Evolutionary conservation across 2,329 filamentous ascomycete species (phyloP).

Genomic region (Neocatenulostroma microsporum): DNA sequence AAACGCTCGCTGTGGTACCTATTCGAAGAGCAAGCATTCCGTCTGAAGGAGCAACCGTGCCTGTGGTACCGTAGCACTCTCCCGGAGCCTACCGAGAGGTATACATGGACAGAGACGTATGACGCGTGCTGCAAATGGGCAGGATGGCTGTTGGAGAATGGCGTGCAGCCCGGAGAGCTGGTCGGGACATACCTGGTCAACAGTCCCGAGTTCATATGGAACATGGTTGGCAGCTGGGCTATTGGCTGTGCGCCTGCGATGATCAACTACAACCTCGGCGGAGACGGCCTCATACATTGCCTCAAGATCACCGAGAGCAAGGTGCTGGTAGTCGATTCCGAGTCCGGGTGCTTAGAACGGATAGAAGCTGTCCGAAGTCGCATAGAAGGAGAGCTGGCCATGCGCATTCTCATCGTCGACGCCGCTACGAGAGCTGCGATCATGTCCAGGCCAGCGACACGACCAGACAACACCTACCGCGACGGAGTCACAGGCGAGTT

Average conservation of each 20-base stretch:
- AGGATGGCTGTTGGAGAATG: constrained; percentile 47
- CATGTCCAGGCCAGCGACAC: constrained; percentile 39
- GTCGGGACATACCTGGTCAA: constrained; percentile 30
- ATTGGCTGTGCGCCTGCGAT: constrained; percentile 28
- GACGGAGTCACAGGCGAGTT: constrained; percentile 44
- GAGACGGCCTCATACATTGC: constrained; percentile 29
- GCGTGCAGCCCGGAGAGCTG: constrained; percentile 28
- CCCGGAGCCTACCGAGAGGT: constrained; percentile 23
- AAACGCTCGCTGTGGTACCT: constrained; percentile 57
- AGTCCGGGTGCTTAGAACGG: constrained; percentile 44
- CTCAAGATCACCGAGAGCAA: constrained; percentile 33
- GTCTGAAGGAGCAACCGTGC: constrained; percentile 37
- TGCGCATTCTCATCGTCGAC: constrained; percentile 50
- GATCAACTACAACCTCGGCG: constrained; percentile 31
- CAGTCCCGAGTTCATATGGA: constrained; percentile 29
- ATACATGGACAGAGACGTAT: constrained; percentile 52
- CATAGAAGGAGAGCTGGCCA: constrained; percentile 50
- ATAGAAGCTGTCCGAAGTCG: constrained; percentile 45
- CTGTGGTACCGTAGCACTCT: constrained; percentile 59
- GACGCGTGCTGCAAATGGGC: constrained; percentile 52
- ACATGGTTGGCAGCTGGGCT: constrained; percentile 23
- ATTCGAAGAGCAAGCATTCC: constrained; percentile 40
- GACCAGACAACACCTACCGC: constrained; percentile 51
- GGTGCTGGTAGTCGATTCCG: constrained; percentile 40
- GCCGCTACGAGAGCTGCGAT: constrained; percentile 42